phyloP scores from a whole-genome alignment of 345 rosid genomes.

The Theobroma cacao region DNA sequence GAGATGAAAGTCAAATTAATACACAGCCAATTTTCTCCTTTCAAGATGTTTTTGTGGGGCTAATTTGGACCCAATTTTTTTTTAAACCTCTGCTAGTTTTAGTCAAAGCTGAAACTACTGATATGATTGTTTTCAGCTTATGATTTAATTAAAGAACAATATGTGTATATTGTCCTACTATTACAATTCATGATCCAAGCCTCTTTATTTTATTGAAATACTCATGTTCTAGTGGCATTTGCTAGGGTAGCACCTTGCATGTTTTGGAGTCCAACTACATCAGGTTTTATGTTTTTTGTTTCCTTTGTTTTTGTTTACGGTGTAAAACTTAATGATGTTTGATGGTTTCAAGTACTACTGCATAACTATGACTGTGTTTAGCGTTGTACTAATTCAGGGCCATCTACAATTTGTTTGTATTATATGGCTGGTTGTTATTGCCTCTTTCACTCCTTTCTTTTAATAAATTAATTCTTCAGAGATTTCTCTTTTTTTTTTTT shows the following conservation, averaged over 20 bases:
- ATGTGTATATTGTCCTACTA: not conserved
- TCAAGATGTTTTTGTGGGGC: not conserved
- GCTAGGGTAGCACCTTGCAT: not conserved
- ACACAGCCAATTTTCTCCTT: not conserved
- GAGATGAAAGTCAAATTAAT: not conserved
- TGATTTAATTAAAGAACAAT: not conserved
- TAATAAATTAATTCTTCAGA: not conserved
- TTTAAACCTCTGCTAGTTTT: not conserved
- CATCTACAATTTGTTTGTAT: not conserved
- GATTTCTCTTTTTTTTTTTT: not conserved
- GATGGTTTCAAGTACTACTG: not conserved
- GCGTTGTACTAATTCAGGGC: not conserved
- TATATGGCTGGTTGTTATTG: not conserved
- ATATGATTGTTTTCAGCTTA: not conserved
- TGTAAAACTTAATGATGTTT: not conserved
- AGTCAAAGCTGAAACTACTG: not conserved
- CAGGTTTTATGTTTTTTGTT: not conserved
- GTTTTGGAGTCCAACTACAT: not conserved
- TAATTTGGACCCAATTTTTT: not conserved
- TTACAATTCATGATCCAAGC: not conserved
- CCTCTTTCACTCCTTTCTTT: not conserved
- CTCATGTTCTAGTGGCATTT: not conserved
- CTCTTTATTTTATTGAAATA: not conserved
- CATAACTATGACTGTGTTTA: not conserved
- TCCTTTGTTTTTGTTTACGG: not conserved